phyloP scores from a whole-genome alignment of 2,329 filamentous ascomycete genomes.

The Pseudogymnoascus sp. region DNA sequence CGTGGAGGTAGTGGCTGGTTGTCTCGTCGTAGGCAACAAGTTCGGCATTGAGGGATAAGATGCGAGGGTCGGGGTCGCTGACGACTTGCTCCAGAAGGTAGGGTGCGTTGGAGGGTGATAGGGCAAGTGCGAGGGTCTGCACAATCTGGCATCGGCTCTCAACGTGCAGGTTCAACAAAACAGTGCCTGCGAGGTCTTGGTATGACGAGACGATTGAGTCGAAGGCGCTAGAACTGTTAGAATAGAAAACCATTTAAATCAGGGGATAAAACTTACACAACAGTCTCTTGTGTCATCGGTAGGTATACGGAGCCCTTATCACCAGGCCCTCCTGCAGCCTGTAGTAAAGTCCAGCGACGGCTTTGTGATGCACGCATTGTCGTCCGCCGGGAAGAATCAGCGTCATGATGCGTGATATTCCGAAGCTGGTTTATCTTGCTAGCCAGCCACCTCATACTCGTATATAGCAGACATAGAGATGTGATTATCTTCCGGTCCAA shows the following conservation, averaged over 20 bases:
- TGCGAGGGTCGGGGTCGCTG: slow-evolving; percentile 68
- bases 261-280: slow-evolving; percentile 49
- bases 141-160: slow-evolving; percentile 82
- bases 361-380: slow-evolving; percentile 32
- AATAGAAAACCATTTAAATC: slow-evolving; percentile 11
- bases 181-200: slow-evolving; percentile 68
- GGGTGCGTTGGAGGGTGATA: slow-evolving; percentile 53
- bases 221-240: slow-evolving; percentile 54
- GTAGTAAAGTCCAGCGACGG: slow-evolving; percentile 77
- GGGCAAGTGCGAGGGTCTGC: slow-evolving; percentile 62
- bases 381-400: slow-evolving; percentile 50
- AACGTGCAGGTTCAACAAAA: slow-evolving; percentile 79
- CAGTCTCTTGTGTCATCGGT: slow-evolving; percentile 80
- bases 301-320: slow-evolving; percentile 67
- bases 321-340: slow-evolving; percentile 50
- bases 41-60: slow-evolving; percentile 76
- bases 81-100: slow-evolving; percentile 65
- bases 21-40: slow-evolving; percentile 85
- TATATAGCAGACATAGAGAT: slow-evolving; percentile 81
- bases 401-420: slow-evolving; percentile 69
- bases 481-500: slow-evolving; percentile 81
- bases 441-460: slow-evolving; percentile 96
- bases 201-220: slow-evolving; percentile 81
- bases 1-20: slow-evolving; percentile 63
- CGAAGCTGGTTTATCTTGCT: slow-evolving; percentile 75